Conservation (phyloP, 2,329 filamentous ascomycete species). For the Calonectria fujianensis region DNA sequence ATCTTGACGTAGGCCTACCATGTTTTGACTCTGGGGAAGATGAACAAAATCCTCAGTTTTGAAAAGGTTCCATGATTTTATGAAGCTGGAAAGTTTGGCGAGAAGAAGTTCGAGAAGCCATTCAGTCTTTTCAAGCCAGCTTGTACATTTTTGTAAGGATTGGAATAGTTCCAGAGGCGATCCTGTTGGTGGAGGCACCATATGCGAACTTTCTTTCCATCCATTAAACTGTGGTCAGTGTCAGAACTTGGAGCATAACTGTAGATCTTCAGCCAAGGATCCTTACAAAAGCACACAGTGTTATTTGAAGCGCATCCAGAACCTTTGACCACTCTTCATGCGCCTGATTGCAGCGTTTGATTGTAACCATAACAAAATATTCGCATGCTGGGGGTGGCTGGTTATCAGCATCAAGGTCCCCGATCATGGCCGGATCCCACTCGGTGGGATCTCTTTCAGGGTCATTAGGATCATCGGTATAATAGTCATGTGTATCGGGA, state of each 20-base stretch:
- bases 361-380: constrained; percentile 13
- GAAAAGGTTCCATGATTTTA: constrained; percentile 3
- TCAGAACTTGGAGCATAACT: no score
- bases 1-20: neutral
- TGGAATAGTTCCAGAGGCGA: neutral
- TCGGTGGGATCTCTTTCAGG: neutral
- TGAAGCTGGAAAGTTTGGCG: neutral
- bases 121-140: constrained; percentile 16
- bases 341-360: neutral
- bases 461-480: neutral
- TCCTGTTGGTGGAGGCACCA: neutral
- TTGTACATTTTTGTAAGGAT: neutral
- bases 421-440: constrained; percentile 25
- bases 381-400: neutral
- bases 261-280: neutral
- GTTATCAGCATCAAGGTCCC: neutral
- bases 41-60: neutral
- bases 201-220: neutral
- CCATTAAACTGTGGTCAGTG: neutral
- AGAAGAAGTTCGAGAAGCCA: neutral
- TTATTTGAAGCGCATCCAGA: neutral
- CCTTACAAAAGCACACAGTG: neutral
- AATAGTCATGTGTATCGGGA: constrained; percentile 22
- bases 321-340: constrained; percentile 9
- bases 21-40: neutral